Evolutionary conservation across 1,139 yeast genomes (phyloP).

Genomic region (Debaryomycetaceae sp.): DNA sequence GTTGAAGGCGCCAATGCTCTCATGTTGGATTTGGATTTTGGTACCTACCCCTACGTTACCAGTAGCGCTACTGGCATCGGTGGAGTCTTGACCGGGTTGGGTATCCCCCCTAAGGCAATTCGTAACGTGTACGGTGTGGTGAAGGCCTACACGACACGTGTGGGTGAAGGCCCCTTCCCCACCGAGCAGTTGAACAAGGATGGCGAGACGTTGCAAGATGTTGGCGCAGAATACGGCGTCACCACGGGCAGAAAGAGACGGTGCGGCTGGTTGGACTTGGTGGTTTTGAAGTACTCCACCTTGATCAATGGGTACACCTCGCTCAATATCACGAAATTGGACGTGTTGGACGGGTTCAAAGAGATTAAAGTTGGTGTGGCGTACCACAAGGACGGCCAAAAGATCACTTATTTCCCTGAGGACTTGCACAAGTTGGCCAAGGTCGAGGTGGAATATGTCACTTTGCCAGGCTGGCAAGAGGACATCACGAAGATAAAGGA

Average conservation of each 20-base stretch:
- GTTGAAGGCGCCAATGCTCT: conserved; percentile 98
- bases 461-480: conserved; percentile 91
- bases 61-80: conserved; percentile 96
- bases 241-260: conserved; percentile 99
- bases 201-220: conserved; percentile 83
- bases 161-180: conserved; percentile 99
- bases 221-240: conserved; percentile 96
- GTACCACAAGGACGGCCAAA: conserved; percentile 74
- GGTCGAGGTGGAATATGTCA: conserved; percentile 85
- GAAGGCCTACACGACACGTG: conserved; percentile 97
- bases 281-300: conserved; percentile 86
- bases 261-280: conserved; percentile 99
- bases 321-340: conserved; percentile 90
- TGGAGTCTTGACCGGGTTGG: conserved; percentile 96
- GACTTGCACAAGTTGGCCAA: conserved; percentile 76
- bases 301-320: conserved; percentile 92
- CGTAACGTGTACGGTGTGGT: conserved; percentile 89
- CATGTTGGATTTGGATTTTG: conserved; percentile 96
- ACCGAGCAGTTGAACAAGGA: conserved; percentile 87
- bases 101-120: conserved; percentile 83
- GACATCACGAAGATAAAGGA: conserved; percentile 71
- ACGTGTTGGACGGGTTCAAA: conserved; percentile 84
- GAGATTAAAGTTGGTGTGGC: conserved; percentile 85
- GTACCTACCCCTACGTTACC: conserved; percentile 97
- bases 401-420: conserved; percentile 81